Conservation (phyloP, 2,329 filamentous ascomycete species). For the Penicillium sp. region DNA sequence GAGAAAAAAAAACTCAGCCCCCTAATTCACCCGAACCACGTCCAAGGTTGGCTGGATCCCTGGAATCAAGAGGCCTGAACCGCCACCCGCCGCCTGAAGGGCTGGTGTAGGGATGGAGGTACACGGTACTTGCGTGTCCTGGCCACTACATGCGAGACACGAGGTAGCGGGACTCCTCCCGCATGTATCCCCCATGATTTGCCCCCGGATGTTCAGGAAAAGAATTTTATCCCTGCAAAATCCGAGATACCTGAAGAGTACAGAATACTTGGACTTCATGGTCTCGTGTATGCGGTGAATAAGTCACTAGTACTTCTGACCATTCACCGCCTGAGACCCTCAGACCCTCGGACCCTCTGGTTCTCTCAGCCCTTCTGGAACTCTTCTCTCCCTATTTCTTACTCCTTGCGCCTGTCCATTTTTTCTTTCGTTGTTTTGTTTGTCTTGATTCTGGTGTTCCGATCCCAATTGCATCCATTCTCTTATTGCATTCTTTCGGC, state of each 20-base stretch:
- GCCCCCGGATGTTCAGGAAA: slow-evolving; percentile 18
- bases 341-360: slow-evolving; percentile 24
- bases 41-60: slow-evolving; percentile 4
- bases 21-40: slow-evolving; percentile 8
- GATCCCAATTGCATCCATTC: slow-evolving; percentile 24
- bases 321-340: slow-evolving; percentile 31
- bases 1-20: not conserved
- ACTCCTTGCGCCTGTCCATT: slow-evolving; percentile 22
- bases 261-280: not conserved
- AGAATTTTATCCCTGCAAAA: slow-evolving; percentile 14
- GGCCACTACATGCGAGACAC: not conserved
- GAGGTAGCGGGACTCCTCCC: slow-evolving; percentile 28
- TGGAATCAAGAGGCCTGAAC: slow-evolving; percentile 20
- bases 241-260: slow-evolving; percentile 9
- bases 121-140: slow-evolving; percentile 20
- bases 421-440: slow-evolving; percentile 15
- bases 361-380: slow-evolving; percentile 22
- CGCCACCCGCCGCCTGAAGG: slow-evolving; percentile 17
- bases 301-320: slow-evolving; percentile 11
- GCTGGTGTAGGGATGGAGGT: slow-evolving; percentile 9
- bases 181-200: slow-evolving; percentile 23
- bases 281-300: too few species aligned
- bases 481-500: slow-evolving; percentile 17
- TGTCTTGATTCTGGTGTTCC: slow-evolving; percentile 19
- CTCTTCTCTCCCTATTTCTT: slow-evolving; percentile 26